These are phyloP conservation scores for Adansonia gregorii DNA, from an alignment of 441 rosid genomes.

Conservation along the genomic window DNA sequence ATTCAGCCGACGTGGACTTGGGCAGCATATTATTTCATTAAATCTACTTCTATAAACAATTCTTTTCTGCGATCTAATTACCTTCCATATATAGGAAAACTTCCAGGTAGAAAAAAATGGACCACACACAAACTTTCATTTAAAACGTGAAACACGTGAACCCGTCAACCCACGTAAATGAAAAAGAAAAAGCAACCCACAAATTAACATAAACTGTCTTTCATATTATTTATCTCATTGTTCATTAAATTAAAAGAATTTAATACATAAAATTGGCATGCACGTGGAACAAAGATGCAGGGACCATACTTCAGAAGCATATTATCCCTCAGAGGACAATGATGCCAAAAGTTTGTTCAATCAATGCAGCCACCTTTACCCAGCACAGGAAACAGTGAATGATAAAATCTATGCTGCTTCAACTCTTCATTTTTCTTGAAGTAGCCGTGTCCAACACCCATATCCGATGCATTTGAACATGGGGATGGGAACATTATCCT, in stretches of 20 bases:
- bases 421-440: no score
- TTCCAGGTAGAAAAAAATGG: background rate
- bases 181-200: background rate
- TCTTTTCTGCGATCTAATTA: background rate
- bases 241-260: background rate
- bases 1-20: slow-evolving; percentile 6
- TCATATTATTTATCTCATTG: background rate
- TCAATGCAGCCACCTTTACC: background rate
- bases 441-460: no score
- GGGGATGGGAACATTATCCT: no score
- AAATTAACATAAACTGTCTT: background rate
- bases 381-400: background rate
- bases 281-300: background rate
- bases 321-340: background rate
- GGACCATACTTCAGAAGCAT: background rate
- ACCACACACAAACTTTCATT: background rate
- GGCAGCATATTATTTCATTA: background rate
- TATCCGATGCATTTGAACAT: no score
- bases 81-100: slow-evolving; percentile 19
- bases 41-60: background rate
- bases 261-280: background rate
- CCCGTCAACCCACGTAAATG: background rate
- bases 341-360: background rate
- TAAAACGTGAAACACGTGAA: slow-evolving; percentile 11
- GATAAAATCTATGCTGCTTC: no score